Base-by-base conservation (phyloP, 2,329 filamentous ascomycete species). In the Alternaria ventricosa region DNA sequence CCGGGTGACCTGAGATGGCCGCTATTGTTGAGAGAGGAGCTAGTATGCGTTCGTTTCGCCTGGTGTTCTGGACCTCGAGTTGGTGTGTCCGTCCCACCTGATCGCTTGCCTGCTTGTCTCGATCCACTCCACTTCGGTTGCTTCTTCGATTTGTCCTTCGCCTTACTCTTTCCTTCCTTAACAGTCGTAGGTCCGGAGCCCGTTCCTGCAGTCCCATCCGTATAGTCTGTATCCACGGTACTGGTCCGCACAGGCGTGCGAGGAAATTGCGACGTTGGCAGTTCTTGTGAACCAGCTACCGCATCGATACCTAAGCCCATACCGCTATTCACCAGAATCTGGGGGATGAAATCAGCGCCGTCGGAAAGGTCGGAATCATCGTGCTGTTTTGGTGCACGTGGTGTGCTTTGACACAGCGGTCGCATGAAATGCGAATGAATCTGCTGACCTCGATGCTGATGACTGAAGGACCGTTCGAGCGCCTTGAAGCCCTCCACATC, bases 401-500 rank as follows among this genome's bases (percentile, higher is more conserved):
- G 78, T 5, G 73, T 87, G 54, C 83, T 84, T 58, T 87, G 84
- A 63, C 86, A 88, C 55, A 86, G 80, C 0, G 87, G 86, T 43
- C 88, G 80, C 88, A 90, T 90, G 66, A 88, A 90, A 49, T 87
- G 84, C 0, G 87, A 87, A 70, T 90, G 88, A 0, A 85, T 81
- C 45, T 85, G 82, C 27, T 84, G 83, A 0, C 88, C 88, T 0
- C 87, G 83, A 72, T 90, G 88, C 64, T 89, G 87, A 66, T 89
- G 87, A 46, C 85, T 85, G 65, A 90, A 89, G 4, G 86, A 88
- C 64, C 85, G 84, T 68, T 88, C 87, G 3, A 90, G 73, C 0
- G 87, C 86, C 69, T 89, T 90, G 78, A 89, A 90, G 1, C 86
- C 85, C 70, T 89, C 87, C 2, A 89, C 84, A 71, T 90, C 88